These are phyloP conservation scores for Intubia oerlemansii DNA, from an alignment of 2,329 filamentous ascomycete species.

Conservation along the genomic window DNA sequence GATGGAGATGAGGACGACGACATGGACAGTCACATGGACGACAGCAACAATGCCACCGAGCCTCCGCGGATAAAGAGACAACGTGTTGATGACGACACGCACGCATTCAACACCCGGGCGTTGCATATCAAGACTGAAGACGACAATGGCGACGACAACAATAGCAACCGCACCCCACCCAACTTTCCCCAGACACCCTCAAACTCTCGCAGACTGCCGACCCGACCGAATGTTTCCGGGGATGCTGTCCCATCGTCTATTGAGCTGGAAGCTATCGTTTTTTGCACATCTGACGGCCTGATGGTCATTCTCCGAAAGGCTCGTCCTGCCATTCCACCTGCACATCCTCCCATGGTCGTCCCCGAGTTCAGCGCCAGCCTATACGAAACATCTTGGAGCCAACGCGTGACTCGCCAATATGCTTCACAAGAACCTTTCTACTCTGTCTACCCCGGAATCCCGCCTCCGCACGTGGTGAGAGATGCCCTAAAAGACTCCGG, in stretches of 20 bases:
- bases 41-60: too few relatives aligned
- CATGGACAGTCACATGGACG: slow-evolving; percentile 25
- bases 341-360: slow-evolving; percentile 25
- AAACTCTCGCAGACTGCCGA: too few relatives aligned
- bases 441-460: slow-evolving; percentile 20
- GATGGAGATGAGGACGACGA: slow-evolving; percentile 17
- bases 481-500: slow-evolving; percentile 23
- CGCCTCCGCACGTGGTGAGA: slow-evolving; percentile 21
- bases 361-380: slow-evolving; percentile 37
- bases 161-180: too few relatives aligned
- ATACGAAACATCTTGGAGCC: slow-evolving; percentile 64
- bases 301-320: slow-evolving; percentile 63
- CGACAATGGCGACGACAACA: too few relatives aligned
- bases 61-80: too few relatives aligned
- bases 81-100: too few relatives aligned
- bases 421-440: slow-evolving; percentile 20
- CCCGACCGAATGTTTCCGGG: too few relatives aligned
- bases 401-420: slow-evolving; percentile 35
- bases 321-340: slow-evolving; percentile 42
- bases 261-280: slow-evolving; percentile 77
- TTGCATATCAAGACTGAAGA: too few relatives aligned
- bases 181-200: too few relatives aligned
- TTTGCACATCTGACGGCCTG: slow-evolving; percentile 71
- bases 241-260: slow-evolving; percentile 30
- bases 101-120: too few relatives aligned